phyloP scores from a whole-genome alignment of 1,284 basidiomycete species.

The Salmacisia buchloeana region DNA sequence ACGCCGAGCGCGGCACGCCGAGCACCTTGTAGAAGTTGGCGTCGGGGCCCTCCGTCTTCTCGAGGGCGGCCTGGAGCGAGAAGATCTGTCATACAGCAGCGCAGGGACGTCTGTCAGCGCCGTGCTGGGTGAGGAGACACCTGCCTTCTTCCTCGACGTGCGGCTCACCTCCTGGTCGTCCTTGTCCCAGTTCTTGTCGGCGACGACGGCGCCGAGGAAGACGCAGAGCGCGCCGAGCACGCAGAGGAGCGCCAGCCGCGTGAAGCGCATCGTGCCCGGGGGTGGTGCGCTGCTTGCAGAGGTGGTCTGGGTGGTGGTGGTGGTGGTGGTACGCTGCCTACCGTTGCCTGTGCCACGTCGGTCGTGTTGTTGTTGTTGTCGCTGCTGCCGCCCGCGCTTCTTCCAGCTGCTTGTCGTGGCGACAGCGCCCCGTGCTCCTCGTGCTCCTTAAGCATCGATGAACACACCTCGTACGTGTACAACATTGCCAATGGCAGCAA shows the following conservation, averaged over 20 bases:
- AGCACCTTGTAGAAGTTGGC: conserved; percentile 45
- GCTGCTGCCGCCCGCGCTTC: too few relatives aligned
- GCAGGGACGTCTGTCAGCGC: too few relatives aligned
- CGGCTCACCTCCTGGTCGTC: conserved; percentile 33
- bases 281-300: background rate
- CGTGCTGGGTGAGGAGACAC: too few relatives aligned
- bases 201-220: conserved; percentile 15
- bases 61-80: conserved; percentile 42
- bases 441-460: too few relatives aligned
- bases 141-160: too few relatives aligned
- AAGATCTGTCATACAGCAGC: too few relatives aligned
- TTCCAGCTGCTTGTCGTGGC: too few relatives aligned
- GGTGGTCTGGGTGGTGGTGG: background rate
- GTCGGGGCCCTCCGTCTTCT: conserved; percentile 29
- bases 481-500: background rate
- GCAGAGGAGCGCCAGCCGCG: conserved; percentile 12
- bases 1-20: conserved; percentile 24
- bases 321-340: too few relatives aligned
- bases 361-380: too few relatives aligned
- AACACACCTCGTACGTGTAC: too few relatives aligned
- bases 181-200: conserved; percentile 32
- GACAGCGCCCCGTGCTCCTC: too few relatives aligned
- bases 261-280: background rate
- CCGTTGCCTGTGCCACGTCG: too few relatives aligned
- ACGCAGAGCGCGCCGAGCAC: conserved; percentile 12